Percentiles rank a stretch among this genome's conserved stretches.
Evolutionary conservation across 1,284 basidiomycete species (phyloP).

Genomic region (Termitomyces sp.): DNA sequence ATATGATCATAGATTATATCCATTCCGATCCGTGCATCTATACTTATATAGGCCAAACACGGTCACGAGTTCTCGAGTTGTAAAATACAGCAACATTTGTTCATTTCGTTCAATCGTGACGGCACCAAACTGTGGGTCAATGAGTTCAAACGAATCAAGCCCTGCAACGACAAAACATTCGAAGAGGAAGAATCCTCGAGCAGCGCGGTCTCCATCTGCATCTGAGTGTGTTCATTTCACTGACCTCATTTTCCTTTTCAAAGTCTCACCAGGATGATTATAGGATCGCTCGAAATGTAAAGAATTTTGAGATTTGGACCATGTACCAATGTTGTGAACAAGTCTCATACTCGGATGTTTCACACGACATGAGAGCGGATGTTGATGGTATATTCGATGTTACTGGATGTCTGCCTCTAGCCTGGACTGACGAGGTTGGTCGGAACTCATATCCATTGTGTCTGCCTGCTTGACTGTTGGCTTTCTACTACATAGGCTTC

Average conservation of each 20-base stretch:
- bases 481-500: slow-evolving; percentile 28
- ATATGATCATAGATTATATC: too few species aligned
- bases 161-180: background rate
- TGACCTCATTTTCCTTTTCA: background rate
- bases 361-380: slow-evolving; percentile 28
- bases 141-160: slow-evolving; percentile 11
- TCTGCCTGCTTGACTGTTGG: too few species aligned
- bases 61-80: background rate
- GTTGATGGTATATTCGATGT: slow-evolving; percentile 30
- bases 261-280: background rate
- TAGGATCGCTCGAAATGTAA: slow-evolving; percentile 38
- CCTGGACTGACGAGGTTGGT: slow-evolving; percentile 28
- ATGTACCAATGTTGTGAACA: slow-evolving; percentile 36
- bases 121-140: background rate
- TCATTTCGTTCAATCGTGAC: background rate
- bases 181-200: slow-evolving; percentile 10
- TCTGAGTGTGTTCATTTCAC: slow-evolving; percentile 22
- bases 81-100: too few species aligned
- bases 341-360: slow-evolving; percentile 33
- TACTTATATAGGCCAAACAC: background rate
- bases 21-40: background rate
- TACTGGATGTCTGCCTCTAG: slow-evolving; percentile 25
- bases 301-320: slow-evolving; percentile 39
- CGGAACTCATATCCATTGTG: background rate
- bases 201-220: slow-evolving; percentile 22